Conservation (phyloP, 108 stramenopile genomes). For the Cyclotella kingstonii region DNA sequence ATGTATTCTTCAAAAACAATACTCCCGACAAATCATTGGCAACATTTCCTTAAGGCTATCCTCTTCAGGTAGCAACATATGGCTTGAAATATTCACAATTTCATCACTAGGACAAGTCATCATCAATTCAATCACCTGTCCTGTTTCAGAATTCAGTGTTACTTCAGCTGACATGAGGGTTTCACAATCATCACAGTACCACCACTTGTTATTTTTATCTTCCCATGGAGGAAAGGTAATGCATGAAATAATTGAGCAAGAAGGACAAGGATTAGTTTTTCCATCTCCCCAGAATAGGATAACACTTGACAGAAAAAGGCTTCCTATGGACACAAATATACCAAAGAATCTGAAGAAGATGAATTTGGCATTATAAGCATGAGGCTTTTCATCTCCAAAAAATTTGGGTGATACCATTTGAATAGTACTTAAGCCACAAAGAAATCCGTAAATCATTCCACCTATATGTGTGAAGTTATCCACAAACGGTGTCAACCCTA, state of each 20-base stretch:
- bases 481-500: slow-evolving; percentile 85
- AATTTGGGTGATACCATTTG: slow-evolving; percentile 69
- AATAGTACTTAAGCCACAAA: slow-evolving; percentile 79
- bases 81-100: slow-evolving; percentile 32
- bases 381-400: slow-evolving; percentile 70
- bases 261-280: slow-evolving; percentile 68
- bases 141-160: slow-evolving; percentile 48
- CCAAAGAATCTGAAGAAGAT: slow-evolving; percentile 68
- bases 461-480: slow-evolving; percentile 85
- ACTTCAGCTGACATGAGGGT: slow-evolving; percentile 70
- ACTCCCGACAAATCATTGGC: slow-evolving; percentile 38
- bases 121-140: slow-evolving; percentile 48
- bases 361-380: slow-evolving; percentile 50
- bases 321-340: slow-evolving; percentile 56
- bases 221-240: slow-evolving; percentile 84
- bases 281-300: slow-evolving; percentile 68
- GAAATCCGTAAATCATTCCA: slow-evolving; percentile 72
- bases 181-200: slow-evolving; percentile 92
- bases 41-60: slow-evolving; percentile 32
- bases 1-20: slow-evolving; percentile 28
- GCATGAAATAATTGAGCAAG: slow-evolving; percentile 71
- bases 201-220: slow-evolving; percentile 69
- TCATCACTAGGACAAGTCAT: slow-evolving; percentile 71
- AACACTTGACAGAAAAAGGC: slow-evolving; percentile 54
- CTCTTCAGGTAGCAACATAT: slow-evolving; percentile 35